phyloP scores from a whole-genome alignment of 345 rosid genomes.

The Brassica rapa region DNA sequence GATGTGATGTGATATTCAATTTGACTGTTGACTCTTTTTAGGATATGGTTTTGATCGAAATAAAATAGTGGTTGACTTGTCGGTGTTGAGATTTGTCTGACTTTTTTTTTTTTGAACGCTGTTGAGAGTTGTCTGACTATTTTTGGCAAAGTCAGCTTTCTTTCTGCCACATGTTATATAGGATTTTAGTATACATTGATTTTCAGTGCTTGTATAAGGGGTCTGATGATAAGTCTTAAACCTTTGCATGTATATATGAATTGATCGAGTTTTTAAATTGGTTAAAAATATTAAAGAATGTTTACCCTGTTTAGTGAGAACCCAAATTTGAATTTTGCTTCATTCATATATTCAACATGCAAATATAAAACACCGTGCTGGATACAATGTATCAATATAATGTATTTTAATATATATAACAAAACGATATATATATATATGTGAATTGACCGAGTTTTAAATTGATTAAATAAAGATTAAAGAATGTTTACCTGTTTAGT shows the following conservation, averaged over 20 bases:
- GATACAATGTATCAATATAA: not conserved
- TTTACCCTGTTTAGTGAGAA: constrained; percentile 16
- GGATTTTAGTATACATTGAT: constrained; percentile 8
- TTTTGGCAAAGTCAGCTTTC: constrained; percentile 17
- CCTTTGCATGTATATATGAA: not conserved
- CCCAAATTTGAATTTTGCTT: constrained; percentile 16
- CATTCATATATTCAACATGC: not conserved
- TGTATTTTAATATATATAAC: not conserved
- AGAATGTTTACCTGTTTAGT: not conserved
- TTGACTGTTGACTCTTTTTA: not conserved
- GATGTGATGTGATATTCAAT: constrained; percentile 20
- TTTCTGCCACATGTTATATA: constrained; percentile 22
- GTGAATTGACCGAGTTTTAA: not conserved
- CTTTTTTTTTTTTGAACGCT: not conserved
- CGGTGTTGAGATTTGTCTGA: constrained; percentile 28
- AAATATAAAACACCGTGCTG: not conserved
- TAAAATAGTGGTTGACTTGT: constrained; percentile 36
- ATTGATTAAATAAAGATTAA: not conserved
- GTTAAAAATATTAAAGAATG: not conserved
- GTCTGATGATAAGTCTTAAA: not conserved
- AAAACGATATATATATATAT: not conserved
- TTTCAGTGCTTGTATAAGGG: not conserved
- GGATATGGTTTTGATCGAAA: constrained; percentile 23
- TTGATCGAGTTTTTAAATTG: not conserved
- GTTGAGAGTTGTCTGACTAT: constrained; percentile 18